Evolutionary conservation across 2,329 filamentous ascomycete genomes (phyloP).

Genomic region (Sporothrix dimorphospora): DNA sequence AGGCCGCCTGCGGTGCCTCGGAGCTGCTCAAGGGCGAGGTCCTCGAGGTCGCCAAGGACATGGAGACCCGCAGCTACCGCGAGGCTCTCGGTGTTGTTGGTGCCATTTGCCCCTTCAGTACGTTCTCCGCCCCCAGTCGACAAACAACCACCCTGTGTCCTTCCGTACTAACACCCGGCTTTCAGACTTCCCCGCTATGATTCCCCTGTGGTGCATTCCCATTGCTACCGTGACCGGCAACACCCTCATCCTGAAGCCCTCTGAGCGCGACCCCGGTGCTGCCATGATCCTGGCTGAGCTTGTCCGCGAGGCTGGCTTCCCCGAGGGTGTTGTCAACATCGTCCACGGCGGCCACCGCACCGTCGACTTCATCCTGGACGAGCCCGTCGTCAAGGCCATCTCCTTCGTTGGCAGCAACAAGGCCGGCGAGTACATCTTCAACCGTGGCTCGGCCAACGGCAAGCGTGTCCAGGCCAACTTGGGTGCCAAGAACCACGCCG

Average conservation of each 20-base stretch:
- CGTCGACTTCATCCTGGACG: slow-evolving; percentile 85
- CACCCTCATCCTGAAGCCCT: slow-evolving; percentile 82
- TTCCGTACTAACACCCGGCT: background rate
- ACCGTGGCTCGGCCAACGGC: slow-evolving; percentile 77
- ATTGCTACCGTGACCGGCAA: slow-evolving; percentile 84
- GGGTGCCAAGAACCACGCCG: slow-evolving; percentile 86
- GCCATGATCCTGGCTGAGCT: slow-evolving; percentile 85
- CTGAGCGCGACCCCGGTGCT: slow-evolving; percentile 81
- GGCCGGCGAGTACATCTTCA: slow-evolving; percentile 85
- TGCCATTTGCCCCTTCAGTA: slow-evolving; percentile 86
- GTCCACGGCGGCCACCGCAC: slow-evolving; percentile 79
- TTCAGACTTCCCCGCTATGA: slow-evolving; percentile 86
- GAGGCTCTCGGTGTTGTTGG: slow-evolving; percentile 81
- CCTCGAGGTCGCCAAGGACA: slow-evolving; percentile 83
- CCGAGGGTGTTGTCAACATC: slow-evolving; percentile 79
- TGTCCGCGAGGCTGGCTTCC: slow-evolving; percentile 78
- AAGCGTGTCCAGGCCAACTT: slow-evolving; percentile 89
- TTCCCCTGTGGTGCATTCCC: slow-evolving; percentile 87
- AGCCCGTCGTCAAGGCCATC: slow-evolving; percentile 82
- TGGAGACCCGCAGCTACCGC: slow-evolving; percentile 82
- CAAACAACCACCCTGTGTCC: background rate
- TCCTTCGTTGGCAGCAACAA: slow-evolving; percentile 87
- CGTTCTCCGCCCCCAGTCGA: slow-evolving; percentile 40
- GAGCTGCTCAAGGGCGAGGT: slow-evolving; percentile 83
- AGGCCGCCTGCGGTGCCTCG: slow-evolving; percentile 78